phyloP scores from a whole-genome alignment of 257 asterid genomes.

The Ilex aquifolium region DNA sequence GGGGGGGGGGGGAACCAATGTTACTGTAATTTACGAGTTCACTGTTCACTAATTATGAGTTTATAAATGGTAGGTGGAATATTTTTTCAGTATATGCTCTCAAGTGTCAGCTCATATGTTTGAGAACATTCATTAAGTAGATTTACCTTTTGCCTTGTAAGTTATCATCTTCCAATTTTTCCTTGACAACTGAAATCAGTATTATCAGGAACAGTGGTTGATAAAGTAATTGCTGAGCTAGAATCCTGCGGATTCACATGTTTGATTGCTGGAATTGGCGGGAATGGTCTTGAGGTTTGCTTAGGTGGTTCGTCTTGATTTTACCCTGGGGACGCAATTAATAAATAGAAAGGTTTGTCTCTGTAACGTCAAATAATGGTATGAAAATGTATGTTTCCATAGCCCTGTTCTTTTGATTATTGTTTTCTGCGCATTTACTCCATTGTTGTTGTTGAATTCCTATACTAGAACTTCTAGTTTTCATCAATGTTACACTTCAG shows the following conservation, averaged over 20 bases:
- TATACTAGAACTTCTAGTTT: no score
- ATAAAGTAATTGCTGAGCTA: slow-evolving; percentile 62
- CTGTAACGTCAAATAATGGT: slow-evolving; percentile 12
- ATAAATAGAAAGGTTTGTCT: slow-evolving; percentile 24
- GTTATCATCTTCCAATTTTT: background rate
- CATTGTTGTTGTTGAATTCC: background rate
- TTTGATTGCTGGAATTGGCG: slow-evolving; percentile 85
- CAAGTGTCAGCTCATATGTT: no score
- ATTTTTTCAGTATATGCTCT: no score
- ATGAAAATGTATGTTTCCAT: slow-evolving; percentile 4
- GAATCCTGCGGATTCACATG: slow-evolving; percentile 81
- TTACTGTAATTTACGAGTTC: no score
- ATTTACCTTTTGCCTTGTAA: no score
- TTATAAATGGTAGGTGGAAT: no score
- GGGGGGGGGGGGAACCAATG: no score
- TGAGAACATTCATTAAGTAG: no score
- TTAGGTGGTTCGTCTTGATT: slow-evolving; percentile 47
- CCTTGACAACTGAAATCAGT: slow-evolving; percentile 59
- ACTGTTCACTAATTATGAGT: no score
- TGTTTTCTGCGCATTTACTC: background rate
- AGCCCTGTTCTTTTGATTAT: background rate
- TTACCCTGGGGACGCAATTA: slow-evolving; percentile 9
- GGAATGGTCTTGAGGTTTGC: slow-evolving; percentile 75
- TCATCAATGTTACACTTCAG: no score
- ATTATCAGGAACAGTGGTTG: slow-evolving; percentile 73